Evolutionary conservation across 495 filamentous ascomycete species (phyloP).

Genomic region (Copromyces sp.): DNA sequence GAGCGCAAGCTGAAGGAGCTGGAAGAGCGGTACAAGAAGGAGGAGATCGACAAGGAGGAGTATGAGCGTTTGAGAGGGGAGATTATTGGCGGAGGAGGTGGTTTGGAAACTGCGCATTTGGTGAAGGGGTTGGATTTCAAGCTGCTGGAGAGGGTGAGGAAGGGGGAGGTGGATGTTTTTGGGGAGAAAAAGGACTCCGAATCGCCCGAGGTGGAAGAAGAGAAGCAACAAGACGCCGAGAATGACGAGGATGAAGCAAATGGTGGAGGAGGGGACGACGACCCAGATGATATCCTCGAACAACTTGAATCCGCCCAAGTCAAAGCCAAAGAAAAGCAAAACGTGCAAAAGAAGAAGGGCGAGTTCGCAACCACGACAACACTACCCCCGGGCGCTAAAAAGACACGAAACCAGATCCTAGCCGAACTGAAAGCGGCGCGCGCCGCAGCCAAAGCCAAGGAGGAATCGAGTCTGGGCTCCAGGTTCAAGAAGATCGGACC

Average conservation of each 20-base stretch:
- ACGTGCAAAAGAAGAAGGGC: slow-evolving; percentile 64
- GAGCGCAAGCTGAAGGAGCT: slow-evolving; percentile 60
- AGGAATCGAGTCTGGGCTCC: slow-evolving; percentile 51
- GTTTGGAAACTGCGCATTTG: slow-evolving; percentile 67
- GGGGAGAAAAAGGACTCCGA: slow-evolving; percentile 19
- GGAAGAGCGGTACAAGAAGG: slow-evolving; percentile 72
- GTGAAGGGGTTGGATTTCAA: slow-evolving; percentile 87
- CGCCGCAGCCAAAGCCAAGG: slow-evolving; percentile 47
- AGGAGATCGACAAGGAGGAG: slow-evolving; percentile 64
- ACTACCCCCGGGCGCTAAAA: slow-evolving; percentile 51
- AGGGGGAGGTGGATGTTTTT: slow-evolving; percentile 59
- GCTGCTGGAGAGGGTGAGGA: slow-evolving; percentile 61
- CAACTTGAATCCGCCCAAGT: slow-evolving; percentile 55
- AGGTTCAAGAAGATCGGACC: slow-evolving; percentile 73
- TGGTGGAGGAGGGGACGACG: slow-evolving; percentile 18
- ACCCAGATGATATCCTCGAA: slow-evolving; percentile 73
- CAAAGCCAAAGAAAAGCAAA: slow-evolving; percentile 44
- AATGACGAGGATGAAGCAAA: slow-evolving; percentile 10
- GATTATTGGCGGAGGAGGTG: slow-evolving; percentile 61
- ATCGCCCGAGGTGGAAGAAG: slow-evolving; percentile 14
- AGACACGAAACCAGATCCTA: slow-evolving; percentile 74
- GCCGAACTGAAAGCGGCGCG: slow-evolving; percentile 70
- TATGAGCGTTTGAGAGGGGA: slow-evolving; percentile 64
- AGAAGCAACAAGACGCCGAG: slow-evolving; percentile 14
- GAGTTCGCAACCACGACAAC: slow-evolving; percentile 57